These are phyloP conservation scores for Perilla frutescens DNA, from an alignment of 257 asterid species.

Conservation along the genomic window DNA sequence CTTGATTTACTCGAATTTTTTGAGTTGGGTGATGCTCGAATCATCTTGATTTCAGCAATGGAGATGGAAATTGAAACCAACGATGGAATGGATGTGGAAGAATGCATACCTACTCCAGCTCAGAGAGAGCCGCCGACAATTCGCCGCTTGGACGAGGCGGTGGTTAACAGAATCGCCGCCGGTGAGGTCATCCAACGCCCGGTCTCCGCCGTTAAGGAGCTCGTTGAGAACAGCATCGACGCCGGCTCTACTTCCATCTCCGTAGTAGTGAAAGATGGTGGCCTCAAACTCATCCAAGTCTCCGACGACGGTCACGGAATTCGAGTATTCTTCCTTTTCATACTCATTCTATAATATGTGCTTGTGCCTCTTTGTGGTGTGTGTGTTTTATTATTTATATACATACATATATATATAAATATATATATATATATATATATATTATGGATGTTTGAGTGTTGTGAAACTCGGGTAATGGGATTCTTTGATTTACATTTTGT, in stretches of 20 bases:
- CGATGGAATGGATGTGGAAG: constrained; percentile 47
- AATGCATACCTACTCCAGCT: constrained; percentile 31
- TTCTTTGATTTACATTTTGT: constrained; percentile 14
- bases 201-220: constrained; percentile 95
- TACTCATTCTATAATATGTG: constrained; percentile 5
- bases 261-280: constrained; percentile 85
- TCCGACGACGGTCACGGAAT: constrained; percentile 98
- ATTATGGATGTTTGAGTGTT: too few relatives aligned
- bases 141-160: constrained; percentile 82
- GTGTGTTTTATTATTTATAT: neutral
- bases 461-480: neutral
- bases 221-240: constrained; percentile 90
- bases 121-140: constrained; percentile 70
- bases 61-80: constrained; percentile 45
- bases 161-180: constrained; percentile 94
- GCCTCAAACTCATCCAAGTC: constrained; percentile 95
- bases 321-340: constrained; percentile 49
- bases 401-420: too few relatives aligned
- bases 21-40: neutral
- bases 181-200: constrained; percentile 98
- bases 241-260: constrained; percentile 78
- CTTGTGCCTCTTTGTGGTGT: neutral
- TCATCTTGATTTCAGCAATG: constrained; percentile 17
- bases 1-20: constrained; percentile 8
- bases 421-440: too few relatives aligned